A percentile compares a stretch with the other conserved stretches of the same genome.
phyloP scores from a whole-genome alignment of 306 rosid genomes.

The Sechiopsis laciniata region DNA sequence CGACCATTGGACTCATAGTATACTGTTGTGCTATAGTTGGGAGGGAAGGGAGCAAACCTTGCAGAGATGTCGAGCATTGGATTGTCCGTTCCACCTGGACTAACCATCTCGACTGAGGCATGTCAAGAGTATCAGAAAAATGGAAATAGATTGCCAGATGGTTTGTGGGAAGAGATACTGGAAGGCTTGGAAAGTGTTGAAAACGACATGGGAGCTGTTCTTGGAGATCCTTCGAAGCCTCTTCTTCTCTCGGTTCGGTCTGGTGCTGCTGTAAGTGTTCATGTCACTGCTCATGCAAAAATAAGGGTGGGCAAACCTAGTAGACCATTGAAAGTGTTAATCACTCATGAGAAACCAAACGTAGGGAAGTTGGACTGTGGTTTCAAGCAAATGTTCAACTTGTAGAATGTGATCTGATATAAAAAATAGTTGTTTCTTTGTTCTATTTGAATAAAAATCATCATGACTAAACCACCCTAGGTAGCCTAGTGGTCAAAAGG shows the following conservation, averaged over 20 bases:
- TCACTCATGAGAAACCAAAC: background rate
- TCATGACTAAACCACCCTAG: conserved; percentile 18
- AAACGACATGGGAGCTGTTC: conserved; percentile 63
- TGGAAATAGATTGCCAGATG: conserved; percentile 52
- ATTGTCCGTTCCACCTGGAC: conserved; percentile 84
- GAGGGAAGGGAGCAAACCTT: conserved; percentile 96
- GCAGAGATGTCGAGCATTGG: conserved; percentile 98
- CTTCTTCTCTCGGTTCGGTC: conserved; percentile 90
- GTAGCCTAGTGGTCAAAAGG: no score
- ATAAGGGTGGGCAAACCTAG: background rate
- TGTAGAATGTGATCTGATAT: conserved; percentile 2
- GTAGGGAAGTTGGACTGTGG: background rate
- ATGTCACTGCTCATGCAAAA: background rate
- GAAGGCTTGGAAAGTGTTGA: conserved; percentile 59
- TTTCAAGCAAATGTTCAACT: background rate
- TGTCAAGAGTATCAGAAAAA: conserved; percentile 83
- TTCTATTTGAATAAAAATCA: background rate
- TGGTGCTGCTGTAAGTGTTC: conserved; percentile 74
- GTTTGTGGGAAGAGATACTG: conserved; percentile 78
- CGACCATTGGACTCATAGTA: background rate
- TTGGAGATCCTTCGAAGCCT: conserved; percentile 80
- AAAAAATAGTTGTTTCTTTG: background rate
- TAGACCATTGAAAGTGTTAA: background rate
- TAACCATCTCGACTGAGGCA: conserved; percentile 94
- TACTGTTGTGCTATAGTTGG: conserved; percentile 43